Base-by-base conservation (phyloP, 2,329 filamentous ascomycete species). In the Colletotrichum spinosum region DNA sequence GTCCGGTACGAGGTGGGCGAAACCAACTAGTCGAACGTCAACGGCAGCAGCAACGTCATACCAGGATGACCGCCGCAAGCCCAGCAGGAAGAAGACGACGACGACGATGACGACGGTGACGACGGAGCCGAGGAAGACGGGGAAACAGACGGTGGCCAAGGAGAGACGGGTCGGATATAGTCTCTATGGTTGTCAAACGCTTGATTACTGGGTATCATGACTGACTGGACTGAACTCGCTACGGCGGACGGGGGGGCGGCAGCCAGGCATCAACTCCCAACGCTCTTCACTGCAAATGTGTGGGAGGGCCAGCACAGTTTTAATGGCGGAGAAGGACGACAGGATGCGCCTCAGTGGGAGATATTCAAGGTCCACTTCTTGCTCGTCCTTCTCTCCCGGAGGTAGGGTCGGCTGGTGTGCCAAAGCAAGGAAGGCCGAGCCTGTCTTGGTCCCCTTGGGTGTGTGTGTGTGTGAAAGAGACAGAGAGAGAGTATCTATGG, bases 311-410 rank as follows among this genome's bases (percentile, higher is more conserved):
- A 50, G 58, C 58, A 62, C 62, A 53, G 42, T 56, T 65, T 62
- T 65, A 65, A 65, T 55, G 62, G 62, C 58, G 62, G 62, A 62
- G 58, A 62, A 49, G 38, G 46, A 55, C 57, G 53, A 53, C 8
- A 56, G 58, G 33, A 65, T 13, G 46, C 15, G 45, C n/a, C 39
- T 45, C 52, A 53, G 51, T 48, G 58, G 48, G 58, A 48, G 58
- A 65, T 65, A 65, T 65, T 65, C 62, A 65, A 58, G 62, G 62
- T 65, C 62, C 62, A 65, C 62, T 64, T 64, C 49, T 42, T 46
- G 46, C 41, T 61, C 45, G 17, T 58, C 12, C 39, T 51, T 9
- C 58, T 61, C 44, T 37, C 25, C 55, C 48, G 58, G 52, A 57
- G 58, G 62, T 65, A 58, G 62, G 62, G 62, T 65, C 48, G 42